phyloP scores from a whole-genome alignment of 805 yeast genomes.

The Metschnikowia lachancei region DNA sequence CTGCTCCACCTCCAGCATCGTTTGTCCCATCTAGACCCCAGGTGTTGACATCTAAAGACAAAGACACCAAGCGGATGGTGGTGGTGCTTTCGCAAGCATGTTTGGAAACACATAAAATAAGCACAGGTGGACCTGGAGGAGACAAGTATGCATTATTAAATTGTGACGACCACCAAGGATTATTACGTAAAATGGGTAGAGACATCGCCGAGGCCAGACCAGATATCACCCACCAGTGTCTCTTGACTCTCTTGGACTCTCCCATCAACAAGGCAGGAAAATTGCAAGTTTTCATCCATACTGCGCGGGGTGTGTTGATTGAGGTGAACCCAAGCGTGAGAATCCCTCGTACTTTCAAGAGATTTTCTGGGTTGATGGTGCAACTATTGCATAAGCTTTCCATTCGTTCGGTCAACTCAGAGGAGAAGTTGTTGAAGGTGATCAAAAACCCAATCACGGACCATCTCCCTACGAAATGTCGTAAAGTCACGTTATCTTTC shows the following conservation, averaged over 20 bases:
- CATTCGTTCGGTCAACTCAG: conserved; percentile 91
- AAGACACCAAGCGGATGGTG: conserved; percentile 77
- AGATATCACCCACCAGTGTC: conserved; percentile 98
- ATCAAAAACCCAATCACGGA: conserved; percentile 97
- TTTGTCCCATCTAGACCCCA: conserved; percentile 86
- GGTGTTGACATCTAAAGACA: conserved; percentile 79
- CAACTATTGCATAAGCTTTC: conserved; percentile 89
- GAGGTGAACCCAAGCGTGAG: conserved; percentile 96
- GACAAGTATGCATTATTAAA: conserved; percentile 91
- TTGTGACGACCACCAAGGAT: conserved; percentile 98
- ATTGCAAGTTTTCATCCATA: conserved; percentile 93
- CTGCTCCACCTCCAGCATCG: conserved; percentile 47
- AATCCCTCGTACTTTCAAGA: conserved; percentile 96
- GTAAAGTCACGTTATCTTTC: conserved; percentile 85
- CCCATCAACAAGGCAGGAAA: conserved; percentile 97
- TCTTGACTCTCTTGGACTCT: conserved; percentile 89
- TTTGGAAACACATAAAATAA: conserved; percentile 88
- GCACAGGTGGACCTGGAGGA: conserved; percentile 68
- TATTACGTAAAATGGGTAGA: conserved; percentile 91
- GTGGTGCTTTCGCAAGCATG: conserved; percentile 97
- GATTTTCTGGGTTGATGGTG: conserved; percentile 97
- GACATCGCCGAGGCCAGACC: conserved; percentile 98
- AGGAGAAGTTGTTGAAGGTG: conserved; percentile 88
- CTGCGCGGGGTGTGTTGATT: conserved; percentile 89
- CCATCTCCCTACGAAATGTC: conserved; percentile 93